A percentile compares a stretch with the other conserved stretches of the same genome.
Conservation (phyloP, 352 stramenopile genomes). For the Phytophthora quininea region DNA sequence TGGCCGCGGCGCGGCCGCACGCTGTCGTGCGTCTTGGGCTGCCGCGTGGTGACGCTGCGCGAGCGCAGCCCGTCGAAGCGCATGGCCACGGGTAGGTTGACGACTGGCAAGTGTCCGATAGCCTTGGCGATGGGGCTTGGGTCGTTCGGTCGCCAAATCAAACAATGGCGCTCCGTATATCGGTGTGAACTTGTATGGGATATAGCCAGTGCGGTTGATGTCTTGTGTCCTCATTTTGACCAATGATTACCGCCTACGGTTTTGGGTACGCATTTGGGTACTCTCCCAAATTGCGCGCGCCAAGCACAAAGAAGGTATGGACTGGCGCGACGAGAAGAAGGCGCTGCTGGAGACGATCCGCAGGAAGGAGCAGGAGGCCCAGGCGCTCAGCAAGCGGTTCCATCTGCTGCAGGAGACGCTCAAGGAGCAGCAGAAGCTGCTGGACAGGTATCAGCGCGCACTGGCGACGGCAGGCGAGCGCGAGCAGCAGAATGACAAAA, state of each 20-base stretch:
- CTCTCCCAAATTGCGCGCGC: no score
- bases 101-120: not conserved
- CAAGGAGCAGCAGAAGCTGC: conserved; percentile 68
- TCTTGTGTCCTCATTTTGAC: no score
- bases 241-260: no score
- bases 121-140: not conserved
- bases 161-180: not conserved
- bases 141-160: no score
- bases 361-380: conserved; percentile 45
- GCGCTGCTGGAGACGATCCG: conserved; percentile 54
- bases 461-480: conserved; percentile 21
- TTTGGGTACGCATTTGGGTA: no score
- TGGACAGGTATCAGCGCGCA: conserved; percentile 70
- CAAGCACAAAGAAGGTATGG: conserved; percentile 16
- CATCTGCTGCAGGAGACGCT: conserved; percentile 69
- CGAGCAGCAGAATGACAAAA: not conserved
- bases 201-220: no score
- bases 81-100: conserved; percentile 14
- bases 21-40: conserved; percentile 13
- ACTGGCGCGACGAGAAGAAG: conserved; percentile 54
- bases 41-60: conserved; percentile 27
- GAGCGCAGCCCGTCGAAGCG: conserved; percentile 35
- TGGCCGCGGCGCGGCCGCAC: conserved; percentile 20
- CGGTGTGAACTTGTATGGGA: not conserved
- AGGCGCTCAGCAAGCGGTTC: conserved; percentile 54